phyloP scores from a whole-genome alignment of 495 filamentous ascomycete genomes.

The Neurospora pannonica region DNA sequence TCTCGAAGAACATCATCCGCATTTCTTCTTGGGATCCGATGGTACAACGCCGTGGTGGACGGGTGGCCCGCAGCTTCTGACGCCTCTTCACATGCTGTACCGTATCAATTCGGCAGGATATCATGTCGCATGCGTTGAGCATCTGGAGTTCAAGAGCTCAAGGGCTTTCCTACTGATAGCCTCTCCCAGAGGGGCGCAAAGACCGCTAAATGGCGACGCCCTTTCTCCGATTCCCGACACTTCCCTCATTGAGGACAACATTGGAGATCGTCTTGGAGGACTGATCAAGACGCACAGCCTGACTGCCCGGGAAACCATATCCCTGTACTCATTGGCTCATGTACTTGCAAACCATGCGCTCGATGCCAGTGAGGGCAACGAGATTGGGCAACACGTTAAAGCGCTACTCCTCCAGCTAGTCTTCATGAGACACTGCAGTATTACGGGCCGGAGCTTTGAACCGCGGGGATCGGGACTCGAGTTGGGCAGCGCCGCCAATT shows the following conservation, averaged over 20 bases:
- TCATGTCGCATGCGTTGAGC: constrained; percentile 19
- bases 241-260: neutral
- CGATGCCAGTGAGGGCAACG: neutral
- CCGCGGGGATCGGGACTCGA: neutral
- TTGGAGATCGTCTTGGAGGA: neutral
- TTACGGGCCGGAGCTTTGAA: constrained; percentile 18
- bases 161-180: constrained; percentile 10
- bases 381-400: constrained; percentile 2
- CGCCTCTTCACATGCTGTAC: constrained; percentile 2
- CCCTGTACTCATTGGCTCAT: constrained; percentile 7
- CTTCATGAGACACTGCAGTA: constrained; percentile 13
- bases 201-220: neutral
- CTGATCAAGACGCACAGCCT: neutral
- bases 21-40: constrained; percentile 62
- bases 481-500: constrained; percentile 4
- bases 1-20: constrained; percentile 39
- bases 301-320: constrained; percentile 9
- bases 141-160: constrained; percentile 22
- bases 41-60: constrained; percentile 1
- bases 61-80: neutral
- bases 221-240: neutral
- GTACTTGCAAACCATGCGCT: constrained; percentile 1
- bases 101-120: constrained; percentile 10
- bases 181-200: neutral
- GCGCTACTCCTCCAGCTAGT: constrained; percentile 25